Conservation (phyloP, 2,329 filamentous ascomycete species). For the Lizonia empirigonia region DNA sequence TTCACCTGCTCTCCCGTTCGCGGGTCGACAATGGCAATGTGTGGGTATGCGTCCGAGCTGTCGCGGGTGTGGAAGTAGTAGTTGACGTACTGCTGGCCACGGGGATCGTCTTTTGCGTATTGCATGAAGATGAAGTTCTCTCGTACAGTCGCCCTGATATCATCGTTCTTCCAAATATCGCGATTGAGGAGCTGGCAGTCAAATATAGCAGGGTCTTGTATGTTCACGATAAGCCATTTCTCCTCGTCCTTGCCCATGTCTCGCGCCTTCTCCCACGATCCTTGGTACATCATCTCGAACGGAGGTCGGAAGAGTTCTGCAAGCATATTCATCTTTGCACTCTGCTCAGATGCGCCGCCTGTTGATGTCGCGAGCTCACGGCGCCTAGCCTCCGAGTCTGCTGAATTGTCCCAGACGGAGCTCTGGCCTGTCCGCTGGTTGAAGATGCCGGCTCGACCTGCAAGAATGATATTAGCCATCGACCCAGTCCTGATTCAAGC, state of each 20-base stretch:
- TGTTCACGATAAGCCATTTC: slow-evolving; percentile 95
- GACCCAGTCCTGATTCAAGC: slow-evolving; percentile 19
- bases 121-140: slow-evolving; percentile 97
- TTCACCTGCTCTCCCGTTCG: slow-evolving; percentile 97
- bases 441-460: slow-evolving; percentile 66
- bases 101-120: slow-evolving; percentile 83
- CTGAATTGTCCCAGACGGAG: slow-evolving; percentile 64
- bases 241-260: slow-evolving; percentile 83
- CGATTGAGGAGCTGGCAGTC: slow-evolving; percentile 93
- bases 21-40: slow-evolving; percentile 94
- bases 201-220: slow-evolving; percentile 92
- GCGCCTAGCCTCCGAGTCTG: slow-evolving; percentile 55
- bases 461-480: slow-evolving; percentile 37
- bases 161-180: slow-evolving; percentile 90
- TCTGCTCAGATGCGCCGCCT: slow-evolving; percentile 67
- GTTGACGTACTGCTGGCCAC: slow-evolving; percentile 79
- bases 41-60: slow-evolving; percentile 87
- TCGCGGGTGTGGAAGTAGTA: slow-evolving; percentile 87
- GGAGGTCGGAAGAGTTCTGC: slow-evolving; percentile 93
- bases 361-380: slow-evolving; percentile 65
- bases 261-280: slow-evolving; percentile 83
- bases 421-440: slow-evolving; percentile 64
- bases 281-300: slow-evolving; percentile 81
- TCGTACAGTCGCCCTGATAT: slow-evolving; percentile 77
- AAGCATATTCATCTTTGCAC: slow-evolving; percentile 75